phyloP scores from a whole-genome alignment of 176 grass and related monocot species.

The Aegilops sharonensis region DNA sequence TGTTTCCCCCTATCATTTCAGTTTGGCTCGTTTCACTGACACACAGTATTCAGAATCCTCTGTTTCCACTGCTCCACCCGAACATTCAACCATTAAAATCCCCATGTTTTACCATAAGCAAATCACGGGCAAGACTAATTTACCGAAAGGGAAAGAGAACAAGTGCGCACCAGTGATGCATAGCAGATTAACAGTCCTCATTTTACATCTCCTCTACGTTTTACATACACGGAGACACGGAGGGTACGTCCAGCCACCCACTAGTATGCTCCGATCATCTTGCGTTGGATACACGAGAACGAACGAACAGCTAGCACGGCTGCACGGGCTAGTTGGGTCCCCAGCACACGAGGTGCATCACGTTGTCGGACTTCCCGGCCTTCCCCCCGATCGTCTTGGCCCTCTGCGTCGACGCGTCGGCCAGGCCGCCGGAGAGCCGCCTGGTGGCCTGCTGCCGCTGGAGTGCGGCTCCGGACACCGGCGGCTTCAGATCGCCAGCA shows the following conservation, averaged over 20 bases:
- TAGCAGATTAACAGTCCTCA: too few relatives aligned
- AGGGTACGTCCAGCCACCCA: too few relatives aligned
- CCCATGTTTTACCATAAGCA: too few relatives aligned
- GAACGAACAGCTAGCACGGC: neutral
- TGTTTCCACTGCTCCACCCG: neutral
- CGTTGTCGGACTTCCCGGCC: constrained; percentile 38
- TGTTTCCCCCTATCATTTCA: too few relatives aligned
- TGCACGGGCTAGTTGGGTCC: constrained; percentile 41
- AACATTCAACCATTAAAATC: too few relatives aligned
- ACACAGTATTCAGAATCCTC: neutral
- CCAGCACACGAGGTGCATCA: constrained; percentile 50
- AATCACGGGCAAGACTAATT: too few relatives aligned
- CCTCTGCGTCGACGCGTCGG: neutral
- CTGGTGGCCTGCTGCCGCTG: neutral
- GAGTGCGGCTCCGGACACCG: neutral
- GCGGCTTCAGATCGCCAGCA: neutral
- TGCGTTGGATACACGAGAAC: neutral
- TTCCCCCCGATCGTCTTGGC: constrained; percentile 14
- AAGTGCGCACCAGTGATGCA: too few relatives aligned
- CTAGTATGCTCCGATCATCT: neutral
- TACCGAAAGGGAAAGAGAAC: too few relatives aligned
- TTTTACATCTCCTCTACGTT: too few relatives aligned
- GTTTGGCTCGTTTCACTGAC: too few relatives aligned
- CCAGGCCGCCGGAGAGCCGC: neutral
- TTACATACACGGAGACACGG: too few relatives aligned